Evolutionary conservation across 345 rosid species (phyloP).

Genomic region (Bruguiera sexangula): DNA sequence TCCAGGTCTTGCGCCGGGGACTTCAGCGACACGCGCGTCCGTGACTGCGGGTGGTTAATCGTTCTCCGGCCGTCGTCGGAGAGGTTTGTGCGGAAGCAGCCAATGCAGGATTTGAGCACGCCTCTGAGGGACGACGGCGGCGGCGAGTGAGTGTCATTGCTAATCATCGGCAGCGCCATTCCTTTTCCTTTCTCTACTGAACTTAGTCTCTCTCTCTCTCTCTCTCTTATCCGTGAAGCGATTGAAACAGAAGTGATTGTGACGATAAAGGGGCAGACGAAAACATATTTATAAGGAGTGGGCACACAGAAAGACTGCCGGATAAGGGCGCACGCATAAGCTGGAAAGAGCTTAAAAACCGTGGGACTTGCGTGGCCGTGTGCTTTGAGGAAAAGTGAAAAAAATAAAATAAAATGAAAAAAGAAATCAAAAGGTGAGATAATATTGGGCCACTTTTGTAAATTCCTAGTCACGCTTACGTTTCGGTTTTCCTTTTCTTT

Average conservation of each 20-base stretch:
- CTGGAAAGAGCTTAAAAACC: slow-evolving; percentile 20
- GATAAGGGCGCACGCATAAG: slow-evolving; percentile 12
- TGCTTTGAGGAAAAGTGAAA: too few relatives aligned
- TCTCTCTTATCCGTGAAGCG: too few relatives aligned
- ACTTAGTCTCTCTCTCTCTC: too few relatives aligned
- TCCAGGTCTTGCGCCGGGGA: slow-evolving; percentile 27
- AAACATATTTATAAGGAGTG: neutral
- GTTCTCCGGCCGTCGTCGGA: slow-evolving; percentile 20
- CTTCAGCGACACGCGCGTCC: slow-evolving; percentile 34
- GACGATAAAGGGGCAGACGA: too few relatives aligned
- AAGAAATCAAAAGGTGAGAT: too few relatives aligned
- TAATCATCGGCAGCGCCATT: slow-evolving; percentile 26
- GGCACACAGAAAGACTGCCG: neutral
- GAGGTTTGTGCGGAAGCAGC: slow-evolving; percentile 35
- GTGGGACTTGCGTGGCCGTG: slow-evolving; percentile 31
- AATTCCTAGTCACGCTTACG: too few relatives aligned
- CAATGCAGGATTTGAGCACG: slow-evolving; percentile 41
- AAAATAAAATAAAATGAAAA: too few relatives aligned
- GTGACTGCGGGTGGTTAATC: neutral
- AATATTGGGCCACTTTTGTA: too few relatives aligned
- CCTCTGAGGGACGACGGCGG: slow-evolving; percentile 23
- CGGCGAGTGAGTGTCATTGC: slow-evolving; percentile 30
- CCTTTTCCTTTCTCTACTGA: neutral
- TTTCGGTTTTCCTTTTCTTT: too few relatives aligned
- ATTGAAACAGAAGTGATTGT: neutral